Conservation (phyloP, 106 monocot species). For the Xerophyta viscosa region DNA sequence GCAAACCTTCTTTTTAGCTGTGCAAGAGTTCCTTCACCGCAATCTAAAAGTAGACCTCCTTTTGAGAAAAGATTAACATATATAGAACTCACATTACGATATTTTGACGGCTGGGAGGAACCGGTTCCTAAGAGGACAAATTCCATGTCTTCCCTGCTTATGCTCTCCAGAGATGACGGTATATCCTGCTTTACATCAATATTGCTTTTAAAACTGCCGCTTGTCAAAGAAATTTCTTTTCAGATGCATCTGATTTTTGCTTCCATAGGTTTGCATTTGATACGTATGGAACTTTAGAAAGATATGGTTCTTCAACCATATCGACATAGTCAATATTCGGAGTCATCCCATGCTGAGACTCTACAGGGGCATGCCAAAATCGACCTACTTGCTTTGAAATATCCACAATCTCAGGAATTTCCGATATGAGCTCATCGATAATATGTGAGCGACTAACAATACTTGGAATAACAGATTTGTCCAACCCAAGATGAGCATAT, state of each 20-base stretch:
- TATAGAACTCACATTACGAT: constrained; percentile 94
- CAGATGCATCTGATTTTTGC: constrained; percentile 10
- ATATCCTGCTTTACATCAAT: constrained; percentile 26
- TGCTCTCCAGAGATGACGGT: constrained; percentile 70
- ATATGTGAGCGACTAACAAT: constrained; percentile 29
- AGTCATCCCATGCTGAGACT: constrained; percentile 10
- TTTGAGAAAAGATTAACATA: constrained; percentile 78
- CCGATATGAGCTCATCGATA: constrained; percentile 61
- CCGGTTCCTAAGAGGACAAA: constrained; percentile 86
- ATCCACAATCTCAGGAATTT: constrained; percentile 82
- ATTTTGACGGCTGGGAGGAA: constrained; percentile 96
- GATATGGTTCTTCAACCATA: constrained; percentile 82
- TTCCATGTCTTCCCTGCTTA: constrained; percentile 96
- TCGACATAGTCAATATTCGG: constrained; percentile 12
- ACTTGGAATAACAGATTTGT: constrained; percentile 58
- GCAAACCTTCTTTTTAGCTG: constrained; percentile 88
- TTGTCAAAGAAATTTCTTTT: constrained; percentile 10
- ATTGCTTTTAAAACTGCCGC: constrained; percentile 7
- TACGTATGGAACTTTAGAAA: constrained; percentile 27
- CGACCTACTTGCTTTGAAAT: constrained; percentile 39
- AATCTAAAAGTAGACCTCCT: constrained; percentile 94
- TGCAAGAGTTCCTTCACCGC: constrained; percentile 92
- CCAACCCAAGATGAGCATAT: constrained; percentile 67
- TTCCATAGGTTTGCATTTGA: constrained; percentile 6
- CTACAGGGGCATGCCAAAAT: constrained; percentile 37